Evolutionary conservation across 306 rosid species (phyloP).

Genomic region (Aeschynomene evenia): DNA sequence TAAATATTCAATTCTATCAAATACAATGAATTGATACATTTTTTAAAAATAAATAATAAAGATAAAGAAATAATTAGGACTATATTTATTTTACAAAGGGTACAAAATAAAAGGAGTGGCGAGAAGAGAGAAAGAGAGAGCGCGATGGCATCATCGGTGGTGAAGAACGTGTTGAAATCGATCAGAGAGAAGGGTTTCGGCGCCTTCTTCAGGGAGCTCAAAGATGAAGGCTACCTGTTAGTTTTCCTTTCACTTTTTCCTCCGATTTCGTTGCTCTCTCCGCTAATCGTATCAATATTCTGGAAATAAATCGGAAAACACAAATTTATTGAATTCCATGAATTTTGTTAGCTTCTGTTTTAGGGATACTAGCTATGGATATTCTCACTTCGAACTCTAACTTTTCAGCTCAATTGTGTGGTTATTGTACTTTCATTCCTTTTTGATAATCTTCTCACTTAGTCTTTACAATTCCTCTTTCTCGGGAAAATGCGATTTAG

Average conservation of each 20-base stretch:
- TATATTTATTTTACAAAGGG: background rate
- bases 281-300: background rate
- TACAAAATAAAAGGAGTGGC: background rate
- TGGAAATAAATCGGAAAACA: background rate
- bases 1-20: no score
- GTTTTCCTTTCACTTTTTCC: slow-evolving; percentile 10
- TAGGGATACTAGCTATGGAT: background rate
- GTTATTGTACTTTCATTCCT: background rate
- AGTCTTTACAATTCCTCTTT: background rate
- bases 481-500: background rate
- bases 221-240: slow-evolving; percentile 78
- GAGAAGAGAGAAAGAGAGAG: background rate
- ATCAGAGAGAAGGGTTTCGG: slow-evolving; percentile 80
- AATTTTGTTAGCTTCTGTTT: background rate
- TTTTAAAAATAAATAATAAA: no score
- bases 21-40: no score
- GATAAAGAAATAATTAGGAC: background rate
- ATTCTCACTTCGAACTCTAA: background rate
- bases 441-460: background rate
- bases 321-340: background rate
- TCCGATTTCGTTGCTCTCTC: background rate
- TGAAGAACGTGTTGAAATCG: slow-evolving; percentile 55
- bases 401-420: background rate
- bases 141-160: slow-evolving; percentile 82
- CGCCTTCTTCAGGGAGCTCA: slow-evolving; percentile 58